A percentile compares a stretch with the other conserved stretches of the same genome.
Conservation (phyloP, 768 basidiomycete species). For the Lepiota brunneoincarnata region DNA sequence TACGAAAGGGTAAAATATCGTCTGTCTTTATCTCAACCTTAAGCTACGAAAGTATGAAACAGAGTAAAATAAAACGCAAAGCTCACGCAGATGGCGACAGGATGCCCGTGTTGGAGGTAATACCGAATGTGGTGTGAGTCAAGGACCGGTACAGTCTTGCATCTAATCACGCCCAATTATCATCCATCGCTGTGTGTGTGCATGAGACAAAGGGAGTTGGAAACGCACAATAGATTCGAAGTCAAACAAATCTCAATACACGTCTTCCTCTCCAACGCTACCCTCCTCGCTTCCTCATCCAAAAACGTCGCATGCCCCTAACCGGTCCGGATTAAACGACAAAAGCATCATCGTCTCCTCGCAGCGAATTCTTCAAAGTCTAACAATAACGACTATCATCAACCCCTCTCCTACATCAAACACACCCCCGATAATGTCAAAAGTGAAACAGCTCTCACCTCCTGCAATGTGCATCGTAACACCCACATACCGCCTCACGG, state of each 20-base stretch:
- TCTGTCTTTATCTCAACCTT: slow-evolving; percentile 58
- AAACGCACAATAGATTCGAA: slow-evolving; percentile 69
- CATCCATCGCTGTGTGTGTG: background rate
- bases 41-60: slow-evolving; percentile 1
- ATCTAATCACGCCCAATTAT: slow-evolving; percentile 31
- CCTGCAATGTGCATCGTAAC: slow-evolving; percentile 84
- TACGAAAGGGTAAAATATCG: slow-evolving; percentile 77
- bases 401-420: background rate
- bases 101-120: slow-evolving; percentile 62
- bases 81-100: slow-evolving; percentile 75
- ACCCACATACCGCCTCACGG: slow-evolving; percentile 35
- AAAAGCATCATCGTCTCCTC: slow-evolving; percentile 63
- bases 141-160: slow-evolving; percentile 63
- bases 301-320: slow-evolving; percentile 86
- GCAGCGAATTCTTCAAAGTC: slow-evolving; percentile 45
- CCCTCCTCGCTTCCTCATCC: slow-evolving; percentile 49
- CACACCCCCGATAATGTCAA: background rate
- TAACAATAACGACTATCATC: slow-evolving; percentile 21
- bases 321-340: slow-evolving; percentile 58
- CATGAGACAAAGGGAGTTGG: background rate
- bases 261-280: slow-evolving; percentile 51
- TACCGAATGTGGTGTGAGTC: slow-evolving; percentile 73
- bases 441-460: slow-evolving; percentile 41
- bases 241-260: slow-evolving; percentile 81
- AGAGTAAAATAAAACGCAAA: background rate